A percentile compares a stretch with the other conserved stretches of the same genome.
These are phyloP conservation scores for Volvox carteri DNA, from an alignment of 163 green algal species.

Conservation along the genomic window DNA sequence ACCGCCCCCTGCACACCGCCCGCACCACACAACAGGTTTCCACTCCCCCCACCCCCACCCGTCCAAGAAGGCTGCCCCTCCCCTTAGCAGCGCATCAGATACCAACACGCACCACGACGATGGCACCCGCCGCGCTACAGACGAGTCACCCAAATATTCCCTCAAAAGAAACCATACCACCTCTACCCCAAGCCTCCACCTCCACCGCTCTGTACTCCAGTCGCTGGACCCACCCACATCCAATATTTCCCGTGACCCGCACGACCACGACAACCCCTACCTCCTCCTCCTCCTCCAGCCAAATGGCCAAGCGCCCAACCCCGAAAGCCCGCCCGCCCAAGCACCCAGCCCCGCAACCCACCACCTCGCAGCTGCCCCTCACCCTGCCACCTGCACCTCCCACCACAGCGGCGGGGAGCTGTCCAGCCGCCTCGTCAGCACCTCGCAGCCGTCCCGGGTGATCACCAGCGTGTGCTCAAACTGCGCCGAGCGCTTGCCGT, in stretches of 20 bases:
- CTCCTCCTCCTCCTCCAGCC: neutral
- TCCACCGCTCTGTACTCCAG: neutral
- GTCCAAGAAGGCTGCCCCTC: neutral
- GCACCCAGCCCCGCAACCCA: neutral
- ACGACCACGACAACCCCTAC: neutral
- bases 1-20: no score
- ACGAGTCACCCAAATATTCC: no score
- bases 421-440: conserved; percentile 89
- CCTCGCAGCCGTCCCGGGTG: conserved; percentile 84
- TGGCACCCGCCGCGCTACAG: no score
- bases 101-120: neutral
- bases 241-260: neutral
- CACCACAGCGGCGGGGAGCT: conserved; percentile 90
- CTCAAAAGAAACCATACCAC: neutral
- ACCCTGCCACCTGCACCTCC: conserved; percentile 62
- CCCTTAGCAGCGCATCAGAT: neutral
- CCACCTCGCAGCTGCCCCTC: neutral
- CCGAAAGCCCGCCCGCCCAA: neutral
- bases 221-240: neutral
- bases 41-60: no score
- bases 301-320: no score
- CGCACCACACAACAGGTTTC: no score
- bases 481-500: conserved; percentile 93
- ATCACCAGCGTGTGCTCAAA: conserved; percentile 98
- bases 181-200: neutral